Conservation (phyloP, 139 green algal genomes). For the Eudorina sp. region DNA sequence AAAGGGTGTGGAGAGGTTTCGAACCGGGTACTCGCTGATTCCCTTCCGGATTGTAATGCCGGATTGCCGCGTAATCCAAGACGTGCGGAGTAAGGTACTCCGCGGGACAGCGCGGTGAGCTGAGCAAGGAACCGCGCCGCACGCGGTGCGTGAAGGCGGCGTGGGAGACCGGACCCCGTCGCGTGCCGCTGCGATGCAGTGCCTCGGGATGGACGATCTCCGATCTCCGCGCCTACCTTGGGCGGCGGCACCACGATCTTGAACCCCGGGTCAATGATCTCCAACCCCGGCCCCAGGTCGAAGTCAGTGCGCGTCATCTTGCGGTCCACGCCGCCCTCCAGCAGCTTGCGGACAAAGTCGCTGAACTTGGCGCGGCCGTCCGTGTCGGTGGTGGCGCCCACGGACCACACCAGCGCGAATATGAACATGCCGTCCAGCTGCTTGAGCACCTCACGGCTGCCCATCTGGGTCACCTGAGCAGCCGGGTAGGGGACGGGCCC, state of each 20-base stretch:
- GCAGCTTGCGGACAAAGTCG: slow-evolving; percentile 72
- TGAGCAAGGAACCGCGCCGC: too few species aligned
- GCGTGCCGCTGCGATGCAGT: too few species aligned
- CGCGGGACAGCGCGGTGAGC: too few species aligned
- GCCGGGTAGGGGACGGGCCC: too few species aligned
- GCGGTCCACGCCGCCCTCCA: slow-evolving; percentile 57
- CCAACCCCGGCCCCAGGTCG: slow-evolving; percentile 78
- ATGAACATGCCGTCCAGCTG: slow-evolving; percentile 74
- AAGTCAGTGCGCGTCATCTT: slow-evolving; percentile 67
- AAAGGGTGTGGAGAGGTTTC: background rate
- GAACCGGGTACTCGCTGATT: too few species aligned
- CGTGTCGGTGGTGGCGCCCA: slow-evolving; percentile 61
- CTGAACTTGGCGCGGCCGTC: slow-evolving; percentile 68
- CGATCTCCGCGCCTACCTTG: too few species aligned
- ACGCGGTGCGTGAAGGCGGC: too few species aligned
- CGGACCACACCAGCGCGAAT: slow-evolving; percentile 66
- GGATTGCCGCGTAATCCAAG: too few species aligned
- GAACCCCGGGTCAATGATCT: slow-evolving; percentile 70
- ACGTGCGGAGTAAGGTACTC: too few species aligned
- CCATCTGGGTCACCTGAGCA: background rate
- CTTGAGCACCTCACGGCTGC: slow-evolving; percentile 40
- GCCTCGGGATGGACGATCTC: too few species aligned
- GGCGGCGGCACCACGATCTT: slow-evolving; percentile 56
- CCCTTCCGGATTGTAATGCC: too few species aligned
- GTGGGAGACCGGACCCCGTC: too few species aligned